Evolutionary conservation across 2,329 filamentous ascomycete species (phyloP), one percentile per base, ranked within the genome.

Genomic region (Helotiales sp.): DNA sequence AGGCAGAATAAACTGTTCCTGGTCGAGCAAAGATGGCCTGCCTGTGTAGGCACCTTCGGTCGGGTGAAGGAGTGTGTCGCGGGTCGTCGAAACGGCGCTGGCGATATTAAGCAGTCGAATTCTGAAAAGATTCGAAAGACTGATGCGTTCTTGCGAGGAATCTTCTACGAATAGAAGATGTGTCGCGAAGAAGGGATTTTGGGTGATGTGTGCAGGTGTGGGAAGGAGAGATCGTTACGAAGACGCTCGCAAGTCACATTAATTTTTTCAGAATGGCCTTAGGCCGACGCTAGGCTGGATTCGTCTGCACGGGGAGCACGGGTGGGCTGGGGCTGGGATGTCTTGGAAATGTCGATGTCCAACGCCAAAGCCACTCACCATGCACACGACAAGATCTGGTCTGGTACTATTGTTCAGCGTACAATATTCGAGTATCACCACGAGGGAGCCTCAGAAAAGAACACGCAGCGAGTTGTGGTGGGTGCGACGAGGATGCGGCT

Each of bases 1-100:
- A 58, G 66, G 63, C 69, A 67, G 70, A 71, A 62, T 70, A 55
- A 71, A 71, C 70, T 67, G 69, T 69, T 63, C 63, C 65, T 67
- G 44, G 17, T 60, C 48, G 46, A 51, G 60, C 63, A 65, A 56
- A 60, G 33, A 19, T 30, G 30, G 49, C n/a, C n/a, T 60, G 57
- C 60, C 58, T 60, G 57, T 49, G 51, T 44, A 63, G 63, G 61
- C 61, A 58, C 54, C 61, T 63, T 63, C 60, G 62, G 58, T 52
- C 51, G 56, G 15, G 56, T 59, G 59, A 64, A 67, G 56, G 63
- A 58, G 61, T 56, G 60, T 57, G 59, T 59, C 56, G 66, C 62
- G 57, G 60, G 46, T 49, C 57, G 62, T 61, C 52, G 57, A 59
- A 52, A 57, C 51, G 44, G 51, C 24, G 57, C 59, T 31, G 36